Evolutionary conservation across 164 flowering plant species (phyloP), one percentile per base, ranked within the genome.

Genomic region (Vitis labrusca): DNA sequence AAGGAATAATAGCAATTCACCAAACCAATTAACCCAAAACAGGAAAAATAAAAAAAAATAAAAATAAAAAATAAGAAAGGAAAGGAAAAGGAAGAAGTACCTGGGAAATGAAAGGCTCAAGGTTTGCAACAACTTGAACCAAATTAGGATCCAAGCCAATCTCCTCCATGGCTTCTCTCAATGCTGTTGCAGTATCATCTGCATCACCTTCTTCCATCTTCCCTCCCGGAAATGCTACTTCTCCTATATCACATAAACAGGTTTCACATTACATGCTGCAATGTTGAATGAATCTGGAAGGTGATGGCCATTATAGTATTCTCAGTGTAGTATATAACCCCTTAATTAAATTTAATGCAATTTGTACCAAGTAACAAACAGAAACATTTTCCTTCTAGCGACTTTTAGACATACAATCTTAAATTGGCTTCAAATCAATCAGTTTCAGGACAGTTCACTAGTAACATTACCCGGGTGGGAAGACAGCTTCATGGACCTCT

Each of bases 181-280:
- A 54, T 44, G 86, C 84, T 5, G 84, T 80, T 15, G 80, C 86
- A 23, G 76, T 19, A 54, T 80, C 86, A 68, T 83, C 82, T 8
- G 10, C 69, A 64, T 83, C 86, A 9, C 74, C 77, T 70, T 74
- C 79, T 19, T 80, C 86, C 77, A 59, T 74, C 71, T 80, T 83
- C 30, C 86, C 86, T 15, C 82, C 86, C 0, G 86, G 86, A 67
- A 83, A 68, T 51, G 86, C 82, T 14, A 83, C 86, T 4, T 83
- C 84, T 10, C 84, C 86, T 83, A 58, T 65, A 30, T 3, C 27
- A 10, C 27, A 37, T 29, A 17, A 32, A 23, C 44, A 37, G 44
- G 44, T 37, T 37, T 37, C 44, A 37, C 44, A 37, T 37, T 37
- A 37, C 44, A 37, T 37, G 44, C 44, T 37, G 44, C 44, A 37